A percentile compares a stretch with the other conserved stretches of the same genome.
Conservation (phyloP, 768 basidiomycete species). For the Amanita polypyramis region DNA sequence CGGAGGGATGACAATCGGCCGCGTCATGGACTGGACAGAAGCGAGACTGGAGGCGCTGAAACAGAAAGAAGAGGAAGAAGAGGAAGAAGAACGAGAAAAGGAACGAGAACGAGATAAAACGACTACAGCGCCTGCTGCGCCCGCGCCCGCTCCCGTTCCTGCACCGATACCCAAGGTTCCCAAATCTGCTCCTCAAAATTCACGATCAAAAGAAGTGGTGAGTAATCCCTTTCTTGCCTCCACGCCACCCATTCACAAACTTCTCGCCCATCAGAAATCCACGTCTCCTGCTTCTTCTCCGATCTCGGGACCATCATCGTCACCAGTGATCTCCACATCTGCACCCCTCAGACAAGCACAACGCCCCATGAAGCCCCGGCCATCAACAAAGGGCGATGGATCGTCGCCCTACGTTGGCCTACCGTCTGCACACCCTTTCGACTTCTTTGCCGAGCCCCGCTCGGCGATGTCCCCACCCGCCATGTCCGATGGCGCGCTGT, state of each 20-base stretch:
- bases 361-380: constrained; percentile 17
- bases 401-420: constrained; percentile 10
- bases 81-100: constrained; percentile 64
- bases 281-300: constrained; percentile 19
- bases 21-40: constrained; percentile 81
- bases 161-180: constrained; percentile 9
- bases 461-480: constrained; percentile 13
- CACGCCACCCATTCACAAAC: neutral
- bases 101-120: constrained; percentile 31
- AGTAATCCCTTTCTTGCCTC: neutral
- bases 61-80: constrained; percentile 68
- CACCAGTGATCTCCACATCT: neutral
- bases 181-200: constrained; percentile 14
- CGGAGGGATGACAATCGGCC: constrained; percentile 61
- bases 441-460: constrained; percentile 15
- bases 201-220: constrained; percentile 3
- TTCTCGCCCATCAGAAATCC: neutral
- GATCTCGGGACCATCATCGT: neutral
- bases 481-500: constrained; percentile 25
- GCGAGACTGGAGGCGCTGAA: constrained; percentile 70
- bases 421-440: constrained; percentile 13
- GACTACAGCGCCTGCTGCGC: constrained; percentile 13
- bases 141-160: constrained; percentile 5
- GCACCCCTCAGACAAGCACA: constrained; percentile 12
- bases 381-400: constrained; percentile 12